phyloP scores from a whole-genome alignment of 257 asterid genomes.

The Solanum pinnatisectum region DNA sequence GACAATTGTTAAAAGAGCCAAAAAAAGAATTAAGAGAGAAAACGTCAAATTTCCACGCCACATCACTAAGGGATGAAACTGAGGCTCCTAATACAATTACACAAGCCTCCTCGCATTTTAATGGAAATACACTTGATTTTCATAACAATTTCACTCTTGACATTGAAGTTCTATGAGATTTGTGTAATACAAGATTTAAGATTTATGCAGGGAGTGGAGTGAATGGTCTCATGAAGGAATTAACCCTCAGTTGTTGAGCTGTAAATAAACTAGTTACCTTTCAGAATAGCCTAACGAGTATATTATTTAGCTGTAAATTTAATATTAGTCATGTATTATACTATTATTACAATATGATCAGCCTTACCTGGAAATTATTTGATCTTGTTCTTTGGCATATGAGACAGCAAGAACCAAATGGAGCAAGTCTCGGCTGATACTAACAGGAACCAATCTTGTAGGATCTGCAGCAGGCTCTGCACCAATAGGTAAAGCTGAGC shows the following conservation, averaged over 20 bases:
- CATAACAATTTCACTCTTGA: background rate
- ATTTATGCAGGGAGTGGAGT: background rate
- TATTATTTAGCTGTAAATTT: background rate
- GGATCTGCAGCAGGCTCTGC: conserved; percentile 94
- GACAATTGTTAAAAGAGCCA: background rate
- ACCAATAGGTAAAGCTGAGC: conserved; percentile 95
- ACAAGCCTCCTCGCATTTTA: background rate
- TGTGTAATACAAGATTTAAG: background rate
- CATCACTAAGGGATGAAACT: background rate
- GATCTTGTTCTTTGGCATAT: conserved; percentile 79
- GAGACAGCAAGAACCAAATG: conserved; percentile 92
- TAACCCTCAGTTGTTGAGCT: background rate
- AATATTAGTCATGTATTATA: background rate
- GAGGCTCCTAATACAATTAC: background rate
- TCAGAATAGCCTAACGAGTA: no score
- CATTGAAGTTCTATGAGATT: background rate
- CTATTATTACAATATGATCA: background rate
- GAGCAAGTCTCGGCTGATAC: conserved; percentile 57
- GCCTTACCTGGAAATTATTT: conserved; percentile 72
- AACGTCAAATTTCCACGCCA: background rate
- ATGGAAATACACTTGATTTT: background rate
- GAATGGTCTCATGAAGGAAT: background rate
- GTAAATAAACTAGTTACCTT: background rate
- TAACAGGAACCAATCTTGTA: conserved; percentile 61
- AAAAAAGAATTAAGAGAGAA: background rate